Percentiles rank a stretch among this genome's conserved stretches.
These are phyloP conservation scores for Mucor piriformis DNA, from an alignment of 371 early-diverging fungal species.

Conservation along the genomic window DNA sequence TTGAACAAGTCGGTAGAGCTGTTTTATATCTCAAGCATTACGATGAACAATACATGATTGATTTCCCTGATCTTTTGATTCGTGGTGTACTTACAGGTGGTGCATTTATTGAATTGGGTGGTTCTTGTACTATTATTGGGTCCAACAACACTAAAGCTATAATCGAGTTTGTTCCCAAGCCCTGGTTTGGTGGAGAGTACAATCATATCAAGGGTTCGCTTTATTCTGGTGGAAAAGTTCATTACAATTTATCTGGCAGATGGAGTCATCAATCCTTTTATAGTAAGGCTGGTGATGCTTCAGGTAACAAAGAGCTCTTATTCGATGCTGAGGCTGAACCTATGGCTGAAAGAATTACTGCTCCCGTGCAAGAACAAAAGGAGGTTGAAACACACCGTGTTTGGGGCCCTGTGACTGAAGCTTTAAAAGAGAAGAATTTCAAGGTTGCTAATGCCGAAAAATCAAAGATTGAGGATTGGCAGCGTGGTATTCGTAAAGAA, in stretches of 20 bases:
- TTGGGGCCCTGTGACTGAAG: slow-evolving; percentile 72
- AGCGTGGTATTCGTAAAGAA: slow-evolving; percentile 66
- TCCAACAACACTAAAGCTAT: slow-evolving; percentile 55
- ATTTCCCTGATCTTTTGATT: slow-evolving; percentile 64
- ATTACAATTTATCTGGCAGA: slow-evolving; percentile 53
- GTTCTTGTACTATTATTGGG: slow-evolving; percentile 58
- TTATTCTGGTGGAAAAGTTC: slow-evolving; percentile 25
- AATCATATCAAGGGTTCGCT: slow-evolving; percentile 52
- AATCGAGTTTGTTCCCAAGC: slow-evolving; percentile 65
- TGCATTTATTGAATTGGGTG: slow-evolving; percentile 67
- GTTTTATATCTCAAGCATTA: slow-evolving; percentile 47
- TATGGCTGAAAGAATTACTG: slow-evolving; percentile 54
- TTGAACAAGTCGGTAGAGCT: slow-evolving; percentile 63
- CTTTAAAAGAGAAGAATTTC: slow-evolving; percentile 66
- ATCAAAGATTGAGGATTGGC: slow-evolving; percentile 73
- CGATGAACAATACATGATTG: slow-evolving; percentile 61
- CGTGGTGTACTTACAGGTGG: slow-evolving; percentile 66
- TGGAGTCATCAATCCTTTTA: slow-evolving; percentile 68
- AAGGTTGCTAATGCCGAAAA: slow-evolving; percentile 69
- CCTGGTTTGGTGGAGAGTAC: slow-evolving; percentile 59
- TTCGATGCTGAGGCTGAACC: slow-evolving; percentile 68
- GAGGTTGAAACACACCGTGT: slow-evolving; percentile 72
- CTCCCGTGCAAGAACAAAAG: slow-evolving; percentile 63
- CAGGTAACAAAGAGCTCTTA: slow-evolving; percentile 42
- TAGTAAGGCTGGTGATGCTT: slow-evolving; percentile 6